Evolutionary conservation across 495 filamentous ascomycete species (phyloP), one percentile per base, ranked within the genome.

Genomic region (Penicillium soppii): DNA sequence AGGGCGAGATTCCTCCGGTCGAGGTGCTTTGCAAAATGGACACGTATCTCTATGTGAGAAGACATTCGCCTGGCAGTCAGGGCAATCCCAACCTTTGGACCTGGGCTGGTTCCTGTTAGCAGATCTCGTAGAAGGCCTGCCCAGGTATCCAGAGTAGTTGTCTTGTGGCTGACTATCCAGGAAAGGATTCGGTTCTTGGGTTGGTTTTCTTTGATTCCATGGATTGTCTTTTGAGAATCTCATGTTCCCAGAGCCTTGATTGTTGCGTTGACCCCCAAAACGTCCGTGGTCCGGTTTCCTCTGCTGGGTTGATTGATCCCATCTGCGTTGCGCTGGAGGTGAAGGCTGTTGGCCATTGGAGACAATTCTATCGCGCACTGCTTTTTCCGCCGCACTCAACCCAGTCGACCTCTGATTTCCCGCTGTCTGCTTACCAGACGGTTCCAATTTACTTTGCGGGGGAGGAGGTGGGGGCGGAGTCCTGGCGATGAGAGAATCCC

Each of bases 81-180:
- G 67, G 43, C 71, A 75, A 3, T 12, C 57, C 71, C 71, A 75
- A 50, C 70, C 61, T 7, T 15, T 36, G 12, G 30, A n/a, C n/a
- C 43, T 38, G 16, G 13, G 3, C 4, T 46, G 21, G 16, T 5
- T 5, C 10, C 13, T 3, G 10, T 12, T 12, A 7, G 13, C 29
- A 12, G 29, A 12, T 12, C 13, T 32, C 29, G 4, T 12, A 12
- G 3, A 3, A 32, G 3, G 3, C 13, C 5, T 12, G 17, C 7
- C 30, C 30, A 5, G 13, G 8, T 7, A 26, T 25, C n/a, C 26
- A 32, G 29, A 32, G 10, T 32, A 10, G 29, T 12, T 7, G 5
- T 12, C 29, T 12, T 12, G 29, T 5, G 10, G 29, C 3, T 32
- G 8, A 12, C 29, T 5, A 12, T 32, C 10, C 29, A 7, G 29